These are phyloP conservation scores for Pythium folliculosum DNA, from an alignment of 352 stramenopile species.

Conservation along the genomic window DNA sequence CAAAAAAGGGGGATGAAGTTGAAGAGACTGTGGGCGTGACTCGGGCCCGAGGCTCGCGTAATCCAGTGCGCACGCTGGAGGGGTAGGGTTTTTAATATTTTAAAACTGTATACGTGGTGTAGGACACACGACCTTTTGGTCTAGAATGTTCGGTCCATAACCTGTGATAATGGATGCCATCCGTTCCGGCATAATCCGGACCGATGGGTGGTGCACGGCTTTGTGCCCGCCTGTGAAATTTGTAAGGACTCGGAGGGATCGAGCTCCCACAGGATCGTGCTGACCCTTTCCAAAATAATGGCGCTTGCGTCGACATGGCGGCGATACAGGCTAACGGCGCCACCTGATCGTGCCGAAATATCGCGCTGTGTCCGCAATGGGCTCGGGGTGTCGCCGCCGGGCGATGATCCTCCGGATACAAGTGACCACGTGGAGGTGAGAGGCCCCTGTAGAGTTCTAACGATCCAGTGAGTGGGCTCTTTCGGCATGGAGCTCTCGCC, in stretches of 20 bases:
- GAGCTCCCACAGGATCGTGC: neutral
- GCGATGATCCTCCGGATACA: neutral
- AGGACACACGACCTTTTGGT: neutral
- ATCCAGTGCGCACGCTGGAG: neutral
- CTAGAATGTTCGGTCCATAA: neutral
- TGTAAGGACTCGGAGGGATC: neutral
- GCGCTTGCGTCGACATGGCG: neutral
- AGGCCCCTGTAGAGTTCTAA: no score
- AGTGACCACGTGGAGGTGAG: no score
- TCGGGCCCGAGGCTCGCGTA: neutral
- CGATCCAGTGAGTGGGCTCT: neutral
- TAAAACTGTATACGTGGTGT: neutral
- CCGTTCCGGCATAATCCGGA: neutral
- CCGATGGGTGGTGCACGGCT: neutral
- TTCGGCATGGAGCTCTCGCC: no score
- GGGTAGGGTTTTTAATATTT: constrained; percentile 12
- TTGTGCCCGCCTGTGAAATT: neutral
- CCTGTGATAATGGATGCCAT: neutral
- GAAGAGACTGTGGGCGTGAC: neutral
- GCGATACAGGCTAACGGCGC: neutral
- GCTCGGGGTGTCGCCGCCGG: neutral
- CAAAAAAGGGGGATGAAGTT: constrained; percentile 3
- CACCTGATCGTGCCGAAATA: neutral
- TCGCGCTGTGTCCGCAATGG: neutral
- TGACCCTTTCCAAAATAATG: neutral